These are phyloP conservation scores for Gonapodya prolifera DNA, from an alignment of 192 early-diverging fungal genomes.

Conservation along the genomic window DNA sequence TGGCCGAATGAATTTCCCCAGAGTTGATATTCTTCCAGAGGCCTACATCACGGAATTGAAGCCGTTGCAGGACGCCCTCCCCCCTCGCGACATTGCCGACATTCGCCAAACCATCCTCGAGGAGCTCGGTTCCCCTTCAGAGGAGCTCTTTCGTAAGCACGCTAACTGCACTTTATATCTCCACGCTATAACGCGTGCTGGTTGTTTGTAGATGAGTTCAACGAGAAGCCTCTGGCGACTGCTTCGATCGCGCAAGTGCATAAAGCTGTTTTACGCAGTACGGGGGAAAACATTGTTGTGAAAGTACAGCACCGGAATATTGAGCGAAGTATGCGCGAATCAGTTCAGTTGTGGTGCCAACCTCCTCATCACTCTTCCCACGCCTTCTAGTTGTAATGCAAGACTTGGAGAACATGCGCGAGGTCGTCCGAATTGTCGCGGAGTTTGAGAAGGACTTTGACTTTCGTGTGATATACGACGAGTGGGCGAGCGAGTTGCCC, in stretches of 20 bases:
- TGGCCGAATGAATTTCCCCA: neutral
- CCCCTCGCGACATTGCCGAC: neutral
- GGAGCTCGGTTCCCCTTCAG: neutral
- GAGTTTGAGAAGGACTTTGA: conserved; percentile 15
- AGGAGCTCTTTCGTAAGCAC: neutral
- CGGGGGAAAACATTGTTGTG: conserved; percentile 10
- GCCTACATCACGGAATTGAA: neutral
- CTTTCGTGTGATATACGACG: conserved; percentile 10
- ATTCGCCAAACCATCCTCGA: neutral
- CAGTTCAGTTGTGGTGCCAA: neutral
- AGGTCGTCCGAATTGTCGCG: conserved; percentile 8
- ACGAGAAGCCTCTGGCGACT: neutral
- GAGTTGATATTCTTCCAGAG: neutral
- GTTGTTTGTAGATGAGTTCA: too few relatives aligned
- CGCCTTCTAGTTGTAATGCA: conserved; percentile 8
- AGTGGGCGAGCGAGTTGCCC: conserved; percentile 18
- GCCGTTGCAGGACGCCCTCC: neutral
- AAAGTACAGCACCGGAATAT: conserved; percentile 21
- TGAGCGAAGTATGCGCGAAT: neutral
- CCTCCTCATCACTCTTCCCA: neutral
- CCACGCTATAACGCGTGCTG: too few relatives aligned
- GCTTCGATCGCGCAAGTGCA: conserved; percentile 3
- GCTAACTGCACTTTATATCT: too few relatives aligned
- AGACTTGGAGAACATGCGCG: conserved; percentile 11
- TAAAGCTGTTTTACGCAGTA: neutral